Conservation (phyloP, 2,329 filamentous ascomycete species). For the Colletotrichum neosansevieriae region DNA sequence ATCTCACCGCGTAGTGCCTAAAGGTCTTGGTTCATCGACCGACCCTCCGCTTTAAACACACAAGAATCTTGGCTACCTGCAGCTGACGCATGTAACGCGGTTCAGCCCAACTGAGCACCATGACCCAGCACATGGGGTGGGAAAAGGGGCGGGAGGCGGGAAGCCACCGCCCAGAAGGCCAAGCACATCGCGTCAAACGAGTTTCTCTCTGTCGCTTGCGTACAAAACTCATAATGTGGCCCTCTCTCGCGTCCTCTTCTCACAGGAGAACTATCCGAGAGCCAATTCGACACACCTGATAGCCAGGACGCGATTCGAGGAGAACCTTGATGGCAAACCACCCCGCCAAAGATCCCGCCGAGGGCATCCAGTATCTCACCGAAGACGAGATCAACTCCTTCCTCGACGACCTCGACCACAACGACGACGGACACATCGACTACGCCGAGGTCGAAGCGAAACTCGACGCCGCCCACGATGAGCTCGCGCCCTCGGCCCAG, state of each 20-base stretch:
- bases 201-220: not conserved
- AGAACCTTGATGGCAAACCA: conserved; percentile 42
- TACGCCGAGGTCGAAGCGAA: conserved; percentile 65
- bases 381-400: conserved; percentile 65
- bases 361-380: conserved; percentile 51
- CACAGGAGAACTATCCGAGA: not conserved
- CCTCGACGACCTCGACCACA: conserved; percentile 63
- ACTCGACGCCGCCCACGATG: conserved; percentile 63
- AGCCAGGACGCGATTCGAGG: not conserved
- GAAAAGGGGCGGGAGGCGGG: not conserved
- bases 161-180: conserved; percentile 33
- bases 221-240: conserved; percentile 2
- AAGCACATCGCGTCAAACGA: conserved; percentile 22
- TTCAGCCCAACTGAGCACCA: conserved; percentile 11
- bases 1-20: conserved; percentile 15
- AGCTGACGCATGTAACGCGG: conserved; percentile 35
- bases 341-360: conserved; percentile 43
- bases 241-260: not conserved
- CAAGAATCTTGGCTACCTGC: conserved; percentile 35
- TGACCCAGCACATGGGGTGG: not conserved
- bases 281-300: not conserved
- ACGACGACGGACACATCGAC: conserved; percentile 64
- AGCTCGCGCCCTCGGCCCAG: conserved; percentile 57
- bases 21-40: not conserved
- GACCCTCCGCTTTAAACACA: conserved; percentile 24